Conservation (phyloP, 116 monocot species). For the Papilionanthe hybrid region DNA sequence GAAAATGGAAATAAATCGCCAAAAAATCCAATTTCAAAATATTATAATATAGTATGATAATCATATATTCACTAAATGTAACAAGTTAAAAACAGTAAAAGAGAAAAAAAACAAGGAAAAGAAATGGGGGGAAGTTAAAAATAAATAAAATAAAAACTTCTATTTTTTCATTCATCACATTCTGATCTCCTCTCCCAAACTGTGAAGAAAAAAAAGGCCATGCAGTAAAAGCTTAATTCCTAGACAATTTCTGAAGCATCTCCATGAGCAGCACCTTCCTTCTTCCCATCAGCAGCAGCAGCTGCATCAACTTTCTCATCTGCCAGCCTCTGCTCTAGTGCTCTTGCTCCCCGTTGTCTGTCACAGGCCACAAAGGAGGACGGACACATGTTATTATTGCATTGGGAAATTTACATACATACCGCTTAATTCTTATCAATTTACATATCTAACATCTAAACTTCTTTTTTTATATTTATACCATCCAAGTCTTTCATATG, state of each 20-base stretch:
- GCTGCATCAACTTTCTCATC: slow-evolving; percentile 30
- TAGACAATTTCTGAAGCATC: slow-evolving; percentile 54
- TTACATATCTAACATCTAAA: too few relatives aligned
- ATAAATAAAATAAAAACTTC: not conserved
- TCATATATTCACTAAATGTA: too few relatives aligned
- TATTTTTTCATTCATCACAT: slow-evolving; percentile 4
- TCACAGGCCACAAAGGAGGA: not conserved
- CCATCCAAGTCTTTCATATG: not conserved
- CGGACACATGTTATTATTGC: not conserved
- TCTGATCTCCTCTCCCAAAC: too few relatives aligned
- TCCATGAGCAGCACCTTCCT: slow-evolving; percentile 20
- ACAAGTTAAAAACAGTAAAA: not conserved
- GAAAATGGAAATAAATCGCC: too few relatives aligned
- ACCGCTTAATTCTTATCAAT: too few relatives aligned
- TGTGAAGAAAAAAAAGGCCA: not conserved
- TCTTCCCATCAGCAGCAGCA: slow-evolving; percentile 20
- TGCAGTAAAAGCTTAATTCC: not conserved
- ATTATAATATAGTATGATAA: too few relatives aligned
- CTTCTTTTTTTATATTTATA: too few relatives aligned
- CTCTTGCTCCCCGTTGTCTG: slow-evolving; percentile 84
- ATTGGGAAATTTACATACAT: not conserved
- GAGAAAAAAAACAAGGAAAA: not conserved
- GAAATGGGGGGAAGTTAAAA: not conserved
- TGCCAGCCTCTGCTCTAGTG: slow-evolving; percentile 77
- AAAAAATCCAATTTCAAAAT: too few relatives aligned